phyloP scores from a whole-genome alignment of 371 early-diverging fungal genomes.

The Neoconidiobolus thromboides region DNA sequence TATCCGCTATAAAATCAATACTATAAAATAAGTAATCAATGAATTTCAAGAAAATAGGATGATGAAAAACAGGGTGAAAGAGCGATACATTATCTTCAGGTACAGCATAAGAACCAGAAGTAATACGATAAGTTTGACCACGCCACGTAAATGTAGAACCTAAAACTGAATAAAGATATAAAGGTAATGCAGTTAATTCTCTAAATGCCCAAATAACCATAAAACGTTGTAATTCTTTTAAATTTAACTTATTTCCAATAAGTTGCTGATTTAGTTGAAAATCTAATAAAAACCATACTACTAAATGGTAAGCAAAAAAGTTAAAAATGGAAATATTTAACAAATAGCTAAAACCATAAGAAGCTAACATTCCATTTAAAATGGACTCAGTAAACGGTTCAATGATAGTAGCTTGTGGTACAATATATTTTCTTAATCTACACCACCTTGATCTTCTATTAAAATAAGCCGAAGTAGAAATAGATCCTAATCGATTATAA shows the following conservation, averaged over 20 bases:
- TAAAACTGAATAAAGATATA: slow-evolving; percentile 55
- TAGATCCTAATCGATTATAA: slow-evolving; percentile 56
- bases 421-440: slow-evolving; percentile 77
- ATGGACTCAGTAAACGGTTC: slow-evolving; percentile 87
- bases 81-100: background rate
- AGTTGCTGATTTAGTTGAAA: slow-evolving; percentile 31
- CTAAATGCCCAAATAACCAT: slow-evolving; percentile 46
- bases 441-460: slow-evolving; percentile 78
- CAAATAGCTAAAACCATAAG: slow-evolving; percentile 29
- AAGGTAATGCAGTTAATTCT: slow-evolving; percentile 62
- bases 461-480: slow-evolving; percentile 54
- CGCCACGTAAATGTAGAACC: slow-evolving; percentile 80
- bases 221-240: slow-evolving; percentile 14
- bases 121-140: slow-evolving; percentile 31
- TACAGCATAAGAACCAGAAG: slow-evolving; percentile 20
- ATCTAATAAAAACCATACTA: slow-evolving; percentile 54
- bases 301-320: slow-evolving; percentile 42
- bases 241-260: slow-evolving; percentile 12
- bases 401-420: slow-evolving; percentile 57
- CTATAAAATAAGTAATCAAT: slow-evolving; percentile 11
- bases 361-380: slow-evolving; percentile 49
- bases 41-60: slow-evolving; percentile 10
- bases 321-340: slow-evolving; percentile 20
- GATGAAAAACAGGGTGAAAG: background rate
- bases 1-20: slow-evolving; percentile 15